Evolutionary conservation across 2,329 filamentous ascomycete species (phyloP), one percentile per base, ranked within the genome.

Genomic region (Nigrospora osmanthi): DNA sequence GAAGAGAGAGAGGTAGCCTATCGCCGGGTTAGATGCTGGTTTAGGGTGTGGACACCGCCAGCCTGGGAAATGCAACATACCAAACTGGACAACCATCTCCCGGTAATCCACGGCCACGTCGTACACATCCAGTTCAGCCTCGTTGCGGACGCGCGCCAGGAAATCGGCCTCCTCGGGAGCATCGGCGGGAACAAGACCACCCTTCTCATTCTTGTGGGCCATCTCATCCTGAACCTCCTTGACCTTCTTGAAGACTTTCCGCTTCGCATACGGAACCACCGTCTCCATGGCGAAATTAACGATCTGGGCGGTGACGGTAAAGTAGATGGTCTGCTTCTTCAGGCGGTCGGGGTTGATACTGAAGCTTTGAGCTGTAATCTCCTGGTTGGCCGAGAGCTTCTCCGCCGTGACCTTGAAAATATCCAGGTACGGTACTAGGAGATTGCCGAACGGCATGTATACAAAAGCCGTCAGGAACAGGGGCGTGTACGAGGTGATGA

Each of bases 391-490:
- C 0, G 84, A 85, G 52, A 95, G 83, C 1, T 81, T 82, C 56
- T 81, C 81, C 1, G 90, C 86, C 0, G 85, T 82, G 13, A 83
- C 67, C 49, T 80, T 78, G 68, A 95, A 91, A 47, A 96, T 69
- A 54, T 95, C 83, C 5, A 98, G 79, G 59, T 94, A 86, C 0
- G 93, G 91, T 0, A 93, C 81, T 11, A 98, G 79, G 38, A 89
- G 66, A 48, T 82, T 80, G 13, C 88, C 91, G 56, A 97, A 97
- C 0, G 91, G 91, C 16, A 95, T 87, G 57, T 96, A 97, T 50
- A 96, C 81, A 55, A 96, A 97, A 0, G 90, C 88, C 0, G 90
- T 96, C 15, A 97, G 76, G 59, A 95, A 83, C n/a, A 94, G 83
- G 1, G 89, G 87, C 43, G 95, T 81, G 62, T 96, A 97, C 0